Base-by-base conservation (phyloP, 495 filamentous ascomycete species). In the Penicillium salamii region DNA sequence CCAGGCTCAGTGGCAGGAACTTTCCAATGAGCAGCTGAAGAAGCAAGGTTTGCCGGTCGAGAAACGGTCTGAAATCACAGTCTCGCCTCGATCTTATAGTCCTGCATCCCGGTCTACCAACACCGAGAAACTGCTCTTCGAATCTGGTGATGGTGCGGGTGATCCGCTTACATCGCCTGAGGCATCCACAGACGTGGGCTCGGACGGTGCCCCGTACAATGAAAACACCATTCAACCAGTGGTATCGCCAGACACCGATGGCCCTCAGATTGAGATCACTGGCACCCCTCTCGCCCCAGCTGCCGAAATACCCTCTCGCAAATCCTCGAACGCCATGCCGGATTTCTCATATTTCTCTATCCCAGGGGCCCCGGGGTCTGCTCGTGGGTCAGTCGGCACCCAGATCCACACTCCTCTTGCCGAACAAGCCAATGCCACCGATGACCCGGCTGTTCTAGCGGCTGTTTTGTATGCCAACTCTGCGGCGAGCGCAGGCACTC, bases 1-100 rank as follows among this genome's bases (percentile, higher is more conserved):
- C 66, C 84, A 85, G 60, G 59, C 65, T 1, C 75, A 79, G 15
- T 98, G 95, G 82, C 80, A 88, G 43, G 61, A 72, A 28, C 80
- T 80, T 38, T 82, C 91, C 21, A 81, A 84, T 35, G 54, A 81
- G 58, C 65, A 77, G 52, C 62, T 67, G 36, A 57, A 54, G 35
- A 69, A 66, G 43, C 60, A 63, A 35, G 55, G 54, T 9, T 39
- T 72, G 36, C 55, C 47, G 7, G 43, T 53, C 20, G 64, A 66
- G 21, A 33, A 52, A 3, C 53, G 50, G n/a, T 18, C 38, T 3
- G 61, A 68, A 24, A 57, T 53, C 19, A 46, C 57, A 7, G 46
- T 72, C 17, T 73, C 71, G 32, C 71, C 71, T 48, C 65, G 70
- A 31, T 68, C 71, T n/a, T 61, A 52, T 13, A 75, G 71, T 37